phyloP scores from a whole-genome alignment of 352 stramenopile genomes.

The Pythium oligandrum region DNA sequence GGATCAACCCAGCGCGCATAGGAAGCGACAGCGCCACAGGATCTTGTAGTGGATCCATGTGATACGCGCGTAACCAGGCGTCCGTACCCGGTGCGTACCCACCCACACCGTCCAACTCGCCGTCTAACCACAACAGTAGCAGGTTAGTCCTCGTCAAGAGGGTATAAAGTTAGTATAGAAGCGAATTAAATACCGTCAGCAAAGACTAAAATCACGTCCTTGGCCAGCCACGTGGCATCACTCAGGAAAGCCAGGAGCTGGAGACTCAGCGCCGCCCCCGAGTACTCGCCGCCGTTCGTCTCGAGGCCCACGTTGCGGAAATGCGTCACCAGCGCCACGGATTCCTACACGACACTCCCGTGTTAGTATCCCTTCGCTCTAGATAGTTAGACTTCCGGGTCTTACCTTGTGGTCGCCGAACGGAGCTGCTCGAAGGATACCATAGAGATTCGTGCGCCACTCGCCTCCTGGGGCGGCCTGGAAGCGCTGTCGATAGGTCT shows the following conservation, averaged over 20 bases:
- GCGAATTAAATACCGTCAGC: slow-evolving; percentile 41
- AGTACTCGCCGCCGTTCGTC: slow-evolving; percentile 32
- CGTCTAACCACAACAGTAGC: slow-evolving; percentile 37
- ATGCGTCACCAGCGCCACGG: slow-evolving; percentile 67
- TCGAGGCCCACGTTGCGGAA: slow-evolving; percentile 47
- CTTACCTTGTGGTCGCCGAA: slow-evolving; percentile 67
- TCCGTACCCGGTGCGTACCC: slow-evolving; percentile 59
- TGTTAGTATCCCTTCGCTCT: no score
- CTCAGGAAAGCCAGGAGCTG: slow-evolving; percentile 57
- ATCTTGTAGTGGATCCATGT: slow-evolving; percentile 39
- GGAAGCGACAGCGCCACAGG: slow-evolving; percentile 24
- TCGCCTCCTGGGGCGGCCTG: slow-evolving; percentile 4
- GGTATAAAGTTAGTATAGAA: slow-evolving; percentile 1
- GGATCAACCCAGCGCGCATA: slow-evolving; percentile 75
- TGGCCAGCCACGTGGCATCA: slow-evolving; percentile 69
- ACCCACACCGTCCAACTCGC: slow-evolving; percentile 46
- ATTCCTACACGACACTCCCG: slow-evolving; percentile 19
- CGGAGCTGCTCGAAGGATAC: slow-evolving; percentile 68
- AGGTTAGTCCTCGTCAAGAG: not conserved
- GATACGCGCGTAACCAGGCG: slow-evolving; percentile 70
- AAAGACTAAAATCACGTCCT: slow-evolving; percentile 77
- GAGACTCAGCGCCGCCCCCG: slow-evolving; percentile 50
- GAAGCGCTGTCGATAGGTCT: slow-evolving; percentile 58
- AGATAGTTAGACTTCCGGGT: no score
- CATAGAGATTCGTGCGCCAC: slow-evolving; percentile 66